phyloP scores from a whole-genome alignment of 2,329 filamentous ascomycete genomes.

The Exophiala sp. region DNA sequence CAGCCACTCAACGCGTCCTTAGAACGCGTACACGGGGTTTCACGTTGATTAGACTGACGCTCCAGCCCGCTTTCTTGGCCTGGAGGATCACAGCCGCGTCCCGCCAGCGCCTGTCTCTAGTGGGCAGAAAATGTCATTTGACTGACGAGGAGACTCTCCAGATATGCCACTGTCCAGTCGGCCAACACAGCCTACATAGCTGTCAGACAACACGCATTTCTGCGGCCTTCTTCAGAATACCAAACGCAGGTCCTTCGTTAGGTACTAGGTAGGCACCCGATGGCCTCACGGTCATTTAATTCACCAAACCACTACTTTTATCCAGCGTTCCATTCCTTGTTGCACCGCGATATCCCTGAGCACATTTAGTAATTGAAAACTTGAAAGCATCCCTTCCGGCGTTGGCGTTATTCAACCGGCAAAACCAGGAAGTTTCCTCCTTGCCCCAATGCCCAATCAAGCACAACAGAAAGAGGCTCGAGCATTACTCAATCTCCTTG shows the following conservation, averaged over 20 bases:
- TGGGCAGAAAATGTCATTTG: neutral
- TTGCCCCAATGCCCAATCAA: conserved; percentile 33
- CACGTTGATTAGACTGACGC: neutral
- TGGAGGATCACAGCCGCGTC: neutral
- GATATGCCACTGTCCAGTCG: neutral
- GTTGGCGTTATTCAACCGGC: neutral
- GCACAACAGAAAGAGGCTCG: conserved; percentile 64
- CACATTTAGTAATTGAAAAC: too few species aligned
- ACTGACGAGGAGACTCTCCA: neutral
- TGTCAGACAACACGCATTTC: neutral
- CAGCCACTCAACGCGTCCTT: conserved; percentile 4
- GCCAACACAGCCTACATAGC: too few species aligned
- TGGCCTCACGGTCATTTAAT: too few species aligned
- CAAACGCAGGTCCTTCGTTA: too few species aligned
- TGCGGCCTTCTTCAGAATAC: neutral
- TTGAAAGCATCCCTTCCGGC: too few species aligned
- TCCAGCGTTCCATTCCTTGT: too few species aligned
- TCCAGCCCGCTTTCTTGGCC: neutral
- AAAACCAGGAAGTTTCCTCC: neutral
- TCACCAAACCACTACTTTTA: too few species aligned
- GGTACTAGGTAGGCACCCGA: too few species aligned
- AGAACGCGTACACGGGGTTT: neutral
- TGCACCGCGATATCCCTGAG: too few species aligned
- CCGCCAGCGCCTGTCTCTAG: neutral
- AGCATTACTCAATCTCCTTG: conserved; percentile 56